Evolutionary conservation across 371 early-diverging fungal genomes (phyloP).

Genomic region (Dichotomocladium elegans): DNA sequence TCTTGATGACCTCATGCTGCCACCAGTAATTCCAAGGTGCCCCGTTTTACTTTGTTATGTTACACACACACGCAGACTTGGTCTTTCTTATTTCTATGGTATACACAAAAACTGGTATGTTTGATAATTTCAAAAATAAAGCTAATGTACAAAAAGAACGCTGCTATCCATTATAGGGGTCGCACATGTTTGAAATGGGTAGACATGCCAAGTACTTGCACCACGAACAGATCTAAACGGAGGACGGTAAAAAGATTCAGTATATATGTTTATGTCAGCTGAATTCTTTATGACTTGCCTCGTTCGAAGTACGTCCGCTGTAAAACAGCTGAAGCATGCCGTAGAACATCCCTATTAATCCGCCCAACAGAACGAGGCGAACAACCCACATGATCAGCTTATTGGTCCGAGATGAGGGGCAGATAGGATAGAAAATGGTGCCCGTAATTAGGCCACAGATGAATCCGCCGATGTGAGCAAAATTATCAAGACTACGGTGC

Average conservation of each 20-base stretch:
- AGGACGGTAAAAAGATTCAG: neutral
- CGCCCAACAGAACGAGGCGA: constrained; percentile 17
- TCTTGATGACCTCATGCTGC: no score
- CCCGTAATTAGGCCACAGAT: constrained; percentile 17
- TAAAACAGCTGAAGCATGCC: constrained; percentile 5
- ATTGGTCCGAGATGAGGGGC: constrained; percentile 18
- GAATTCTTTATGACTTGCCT: constrained; percentile 1
- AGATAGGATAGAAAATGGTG: constrained; percentile 28
- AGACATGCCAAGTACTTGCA: constrained; percentile 17
- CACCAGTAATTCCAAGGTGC: no score
- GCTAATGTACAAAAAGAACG: no score
- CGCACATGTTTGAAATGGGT: constrained; percentile 12
- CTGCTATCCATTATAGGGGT: constrained; percentile 2
- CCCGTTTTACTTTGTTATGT: no score
- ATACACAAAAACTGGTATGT: no score
- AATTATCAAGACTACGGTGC: constrained; percentile 58
- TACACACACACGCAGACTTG: no score
- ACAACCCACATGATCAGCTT: constrained; percentile 19
- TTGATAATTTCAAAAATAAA: no score
- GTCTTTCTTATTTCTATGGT: no score
- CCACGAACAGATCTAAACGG: constrained; percentile 9
- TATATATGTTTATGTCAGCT: neutral
- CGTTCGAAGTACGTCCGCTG: constrained; percentile 26
- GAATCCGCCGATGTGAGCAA: constrained; percentile 55
- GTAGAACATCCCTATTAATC: constrained; percentile 7